These are phyloP conservation scores for Pseudisothecium myosuroides DNA, from an alignment of 225 moss, liverwort and hornwort species.

Conservation along the genomic window DNA sequence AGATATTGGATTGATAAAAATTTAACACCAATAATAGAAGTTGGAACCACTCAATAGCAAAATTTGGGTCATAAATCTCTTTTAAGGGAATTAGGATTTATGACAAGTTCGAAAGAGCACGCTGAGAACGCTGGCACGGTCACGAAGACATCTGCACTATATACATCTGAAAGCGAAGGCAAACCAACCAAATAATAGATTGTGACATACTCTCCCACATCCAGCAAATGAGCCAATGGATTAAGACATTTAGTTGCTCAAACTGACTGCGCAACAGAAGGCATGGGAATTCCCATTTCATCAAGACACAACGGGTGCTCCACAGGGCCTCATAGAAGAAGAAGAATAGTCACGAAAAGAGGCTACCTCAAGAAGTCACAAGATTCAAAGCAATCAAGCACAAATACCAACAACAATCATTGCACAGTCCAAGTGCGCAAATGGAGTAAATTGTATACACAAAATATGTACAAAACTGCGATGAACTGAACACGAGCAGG, in stretches of 20 bases:
- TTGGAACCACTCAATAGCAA: too few relatives aligned
- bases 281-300: not conserved
- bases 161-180: too few relatives aligned
- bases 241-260: not conserved
- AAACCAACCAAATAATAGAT: too few relatives aligned
- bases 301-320: not conserved
- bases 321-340: not conserved
- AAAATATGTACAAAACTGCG: constrained; percentile 23
- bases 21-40: too few relatives aligned
- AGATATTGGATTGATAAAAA: too few relatives aligned
- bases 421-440: not conserved
- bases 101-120: too few relatives aligned
- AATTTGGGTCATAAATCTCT: too few relatives aligned
- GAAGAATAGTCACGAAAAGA: not conserved
- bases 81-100: too few relatives aligned
- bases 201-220: too few relatives aligned
- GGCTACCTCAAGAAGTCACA: not conserved
- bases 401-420: not conserved
- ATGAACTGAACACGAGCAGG: not conserved
- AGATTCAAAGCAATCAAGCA: not conserved
- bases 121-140: too few relatives aligned
- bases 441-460: constrained; percentile 22
- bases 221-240: too few relatives aligned
- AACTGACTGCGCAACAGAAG: not conserved
- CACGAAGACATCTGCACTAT: too few relatives aligned